Conservation (phyloP, 768 basidiomycete genomes). For the Pleurotus tuber-regium region DNA sequence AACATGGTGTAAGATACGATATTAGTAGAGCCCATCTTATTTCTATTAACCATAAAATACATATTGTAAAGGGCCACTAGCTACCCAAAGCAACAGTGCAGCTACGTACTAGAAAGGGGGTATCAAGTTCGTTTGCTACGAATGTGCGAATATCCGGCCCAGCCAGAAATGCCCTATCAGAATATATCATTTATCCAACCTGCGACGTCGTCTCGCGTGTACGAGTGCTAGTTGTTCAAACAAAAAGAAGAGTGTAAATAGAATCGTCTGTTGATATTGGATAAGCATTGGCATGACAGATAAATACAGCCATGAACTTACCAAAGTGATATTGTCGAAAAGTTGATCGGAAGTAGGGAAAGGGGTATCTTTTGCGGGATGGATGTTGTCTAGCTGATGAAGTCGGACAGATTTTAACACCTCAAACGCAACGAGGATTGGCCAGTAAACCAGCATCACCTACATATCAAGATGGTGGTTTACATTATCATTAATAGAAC, state of each 20-base stretch:
- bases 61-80: no score
- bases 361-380: constrained; percentile 20
- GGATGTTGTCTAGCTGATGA: constrained; percentile 14
- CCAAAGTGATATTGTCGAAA: constrained; percentile 26
- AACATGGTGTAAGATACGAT: no score
- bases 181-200: no score
- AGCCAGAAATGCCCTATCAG: no score
- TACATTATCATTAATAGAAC: neutral
- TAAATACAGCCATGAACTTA: constrained; percentile 8
- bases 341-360: constrained; percentile 25
- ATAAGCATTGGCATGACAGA: neutral
- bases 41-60: no score
- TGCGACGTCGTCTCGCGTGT: no score
- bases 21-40: no score
- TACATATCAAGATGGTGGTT: neutral
- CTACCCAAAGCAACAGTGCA: no score
- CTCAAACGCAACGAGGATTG: constrained; percentile 18
- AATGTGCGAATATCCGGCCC: no score
- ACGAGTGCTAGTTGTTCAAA: neutral
- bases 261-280: neutral
- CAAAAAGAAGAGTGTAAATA: neutral
- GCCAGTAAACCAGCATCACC: constrained; percentile 22
- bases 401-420: constrained; percentile 20
- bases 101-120: no score
- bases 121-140: no score